Conservation (phyloP, 2,329 filamentous ascomycete genomes). For the Fusarium begoniae region DNA sequence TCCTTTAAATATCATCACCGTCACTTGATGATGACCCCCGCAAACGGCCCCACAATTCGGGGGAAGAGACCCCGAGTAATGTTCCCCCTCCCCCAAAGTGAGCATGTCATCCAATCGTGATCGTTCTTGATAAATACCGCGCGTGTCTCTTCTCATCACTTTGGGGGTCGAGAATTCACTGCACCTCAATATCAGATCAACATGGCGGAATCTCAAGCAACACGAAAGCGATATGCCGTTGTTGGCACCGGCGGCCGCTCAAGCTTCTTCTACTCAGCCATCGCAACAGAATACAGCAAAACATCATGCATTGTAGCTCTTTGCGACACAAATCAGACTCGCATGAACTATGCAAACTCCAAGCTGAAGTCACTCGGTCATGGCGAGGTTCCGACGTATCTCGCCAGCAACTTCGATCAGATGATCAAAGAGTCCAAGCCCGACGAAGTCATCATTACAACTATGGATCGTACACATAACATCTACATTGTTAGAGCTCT, state of each 20-base stretch:
- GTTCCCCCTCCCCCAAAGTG: slow-evolving; percentile 1
- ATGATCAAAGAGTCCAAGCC: slow-evolving; percentile 67
- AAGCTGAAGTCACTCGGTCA: slow-evolving; percentile 58
- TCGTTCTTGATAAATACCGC: slow-evolving; percentile 6
- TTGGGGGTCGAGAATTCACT: not conserved
- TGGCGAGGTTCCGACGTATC: slow-evolving; percentile 61
- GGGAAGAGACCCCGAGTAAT: slow-evolving; percentile 19
- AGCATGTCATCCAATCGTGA: not conserved
- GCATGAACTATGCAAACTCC: slow-evolving; percentile 64
- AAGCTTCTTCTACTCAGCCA: slow-evolving; percentile 69
- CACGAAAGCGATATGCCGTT: slow-evolving; percentile 60
- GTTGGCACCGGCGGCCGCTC: slow-evolving; percentile 68
- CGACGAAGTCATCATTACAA: slow-evolving; percentile 70
- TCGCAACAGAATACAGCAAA: slow-evolving; percentile 59
- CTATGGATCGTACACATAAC: slow-evolving; percentile 70
- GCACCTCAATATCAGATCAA: not conserved
- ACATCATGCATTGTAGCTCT: slow-evolving; percentile 64
- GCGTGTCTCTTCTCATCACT: not conserved
- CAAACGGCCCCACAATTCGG: slow-evolving; percentile 17
- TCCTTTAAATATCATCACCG: not conserved
- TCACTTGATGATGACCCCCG: slow-evolving; percentile 6
- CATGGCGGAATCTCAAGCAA: slow-evolving; percentile 10
- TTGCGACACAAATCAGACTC: slow-evolving; percentile 69
- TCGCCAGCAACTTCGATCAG: slow-evolving; percentile 63
- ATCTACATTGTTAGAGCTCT: slow-evolving; percentile 68